phyloP scores from a whole-genome alignment of 345 rosid genomes.

The Rhizophora mangle region DNA sequence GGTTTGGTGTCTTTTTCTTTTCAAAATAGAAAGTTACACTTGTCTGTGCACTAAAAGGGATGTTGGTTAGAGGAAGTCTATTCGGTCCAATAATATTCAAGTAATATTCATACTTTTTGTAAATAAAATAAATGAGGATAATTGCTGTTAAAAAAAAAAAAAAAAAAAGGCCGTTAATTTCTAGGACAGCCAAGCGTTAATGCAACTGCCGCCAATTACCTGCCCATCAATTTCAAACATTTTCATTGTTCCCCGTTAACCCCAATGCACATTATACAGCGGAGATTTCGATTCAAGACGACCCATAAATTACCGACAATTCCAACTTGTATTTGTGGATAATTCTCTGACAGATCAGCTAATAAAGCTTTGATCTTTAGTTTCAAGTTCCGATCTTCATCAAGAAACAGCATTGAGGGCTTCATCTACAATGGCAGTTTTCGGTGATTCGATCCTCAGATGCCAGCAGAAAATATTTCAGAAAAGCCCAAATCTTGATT shows the following conservation, averaged over 20 bases:
- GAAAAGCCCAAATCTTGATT: constrained; percentile 19
- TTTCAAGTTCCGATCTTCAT: constrained; percentile 1
- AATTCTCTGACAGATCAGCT: too few relatives aligned
- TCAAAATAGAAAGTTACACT: too few relatives aligned
- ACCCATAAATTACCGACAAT: constrained; percentile 7
- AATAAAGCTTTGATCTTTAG: not conserved
- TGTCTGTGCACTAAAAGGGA: too few relatives aligned
- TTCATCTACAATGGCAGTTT: constrained; percentile 37
- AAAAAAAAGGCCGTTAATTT: not conserved
- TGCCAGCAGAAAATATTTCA: constrained; percentile 8
- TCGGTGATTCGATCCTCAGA: constrained; percentile 24
- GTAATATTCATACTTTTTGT: too few relatives aligned
- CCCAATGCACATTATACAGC: not conserved
- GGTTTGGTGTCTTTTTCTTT: too few relatives aligned
- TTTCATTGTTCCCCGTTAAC: not conserved
- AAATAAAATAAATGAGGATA: not conserved
- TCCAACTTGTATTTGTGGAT: not conserved
- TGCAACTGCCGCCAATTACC: not conserved
- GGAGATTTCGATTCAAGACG: constrained; percentile 13
- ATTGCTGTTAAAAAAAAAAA: not conserved
- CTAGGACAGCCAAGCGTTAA: not conserved
- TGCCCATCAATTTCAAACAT: not conserved
- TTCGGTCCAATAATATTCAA: too few relatives aligned
- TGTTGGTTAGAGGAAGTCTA: too few relatives aligned
- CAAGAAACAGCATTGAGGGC: not conserved